A percentile compares a stretch with the other conserved stretches of the same genome.
Evolutionary conservation across 495 filamentous ascomycete genomes (phyloP).

Genomic region (Neurospora sp.): DNA sequence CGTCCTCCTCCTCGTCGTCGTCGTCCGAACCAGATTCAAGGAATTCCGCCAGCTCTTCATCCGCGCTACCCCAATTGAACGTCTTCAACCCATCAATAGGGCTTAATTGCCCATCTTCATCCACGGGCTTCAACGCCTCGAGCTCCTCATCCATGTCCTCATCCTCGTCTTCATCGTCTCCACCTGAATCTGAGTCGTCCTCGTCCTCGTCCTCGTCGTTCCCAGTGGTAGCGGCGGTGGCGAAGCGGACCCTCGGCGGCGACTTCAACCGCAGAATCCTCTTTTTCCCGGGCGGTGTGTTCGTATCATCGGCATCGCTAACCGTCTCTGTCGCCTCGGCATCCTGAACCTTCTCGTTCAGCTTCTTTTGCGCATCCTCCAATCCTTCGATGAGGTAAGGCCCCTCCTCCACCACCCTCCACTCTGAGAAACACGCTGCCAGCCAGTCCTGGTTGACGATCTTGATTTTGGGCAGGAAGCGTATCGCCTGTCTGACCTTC

Average conservation of each 20-base stretch:
- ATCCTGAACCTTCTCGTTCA: conserved; percentile 25
- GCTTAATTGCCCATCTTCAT: conserved; percentile 36
- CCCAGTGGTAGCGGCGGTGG: conserved; percentile 4
- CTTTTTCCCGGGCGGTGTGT: background rate
- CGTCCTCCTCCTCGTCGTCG: conserved; percentile 29
- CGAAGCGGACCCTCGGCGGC: background rate
- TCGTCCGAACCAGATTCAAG: conserved; percentile 50
- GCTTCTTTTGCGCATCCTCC: conserved; percentile 24
- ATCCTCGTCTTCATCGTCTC: conserved; percentile 33
- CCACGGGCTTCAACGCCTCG: conserved; percentile 33
- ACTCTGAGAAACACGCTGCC: conserved; percentile 65
- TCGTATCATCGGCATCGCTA: conserved; percentile 18
- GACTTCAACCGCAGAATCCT: conserved; percentile 7
- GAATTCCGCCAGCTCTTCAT: conserved; percentile 72
- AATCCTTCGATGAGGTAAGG: conserved; percentile 58
- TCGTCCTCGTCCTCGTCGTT: conserved; percentile 35
- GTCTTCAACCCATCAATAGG: conserved; percentile 43
- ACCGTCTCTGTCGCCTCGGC: conserved; percentile 18
- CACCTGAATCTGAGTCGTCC: conserved; percentile 32
- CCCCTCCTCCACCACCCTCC: conserved; percentile 63
- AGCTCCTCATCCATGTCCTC: conserved; percentile 10
- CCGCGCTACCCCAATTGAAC: conserved; percentile 52
- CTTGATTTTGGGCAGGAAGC: conserved; percentile 54
- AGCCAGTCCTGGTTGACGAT: conserved; percentile 91
- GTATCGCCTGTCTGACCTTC: conserved; percentile 75